phyloP scores from a whole-genome alignment of 2,329 filamentous ascomycete species.

The Pseudopyricularia javanii region DNA sequence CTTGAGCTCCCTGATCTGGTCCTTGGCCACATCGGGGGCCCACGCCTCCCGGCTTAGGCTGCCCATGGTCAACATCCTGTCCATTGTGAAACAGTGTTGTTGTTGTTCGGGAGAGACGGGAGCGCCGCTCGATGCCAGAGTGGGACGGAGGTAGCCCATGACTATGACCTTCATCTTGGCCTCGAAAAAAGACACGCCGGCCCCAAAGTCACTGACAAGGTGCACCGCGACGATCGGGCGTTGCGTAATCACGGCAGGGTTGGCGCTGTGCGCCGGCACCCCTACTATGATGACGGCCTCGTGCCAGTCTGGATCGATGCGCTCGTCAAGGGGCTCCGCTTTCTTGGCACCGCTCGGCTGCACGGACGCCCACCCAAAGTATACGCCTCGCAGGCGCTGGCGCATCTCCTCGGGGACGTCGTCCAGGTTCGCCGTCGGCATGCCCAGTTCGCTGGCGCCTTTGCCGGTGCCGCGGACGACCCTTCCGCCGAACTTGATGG shows the following conservation, averaged over 20 bases:
- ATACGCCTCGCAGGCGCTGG: conserved; percentile 45
- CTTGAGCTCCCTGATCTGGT: conserved; percentile 23
- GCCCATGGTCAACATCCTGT: conserved; percentile 17
- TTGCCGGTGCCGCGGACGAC: conserved; percentile 31
- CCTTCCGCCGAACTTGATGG: conserved; percentile 35
- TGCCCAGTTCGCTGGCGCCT: conserved; percentile 20
- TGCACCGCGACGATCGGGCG: conserved; percentile 31
- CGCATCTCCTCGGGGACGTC: conserved; percentile 39
- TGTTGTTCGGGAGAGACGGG: not conserved
- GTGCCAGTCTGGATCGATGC: conserved; percentile 36
- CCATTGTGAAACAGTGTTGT: conserved; percentile 6
- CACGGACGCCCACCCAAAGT: conserved; percentile 50
- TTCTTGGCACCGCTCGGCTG: conserved; percentile 12
- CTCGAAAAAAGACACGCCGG: conserved; percentile 23
- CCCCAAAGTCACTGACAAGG: conserved; percentile 37
- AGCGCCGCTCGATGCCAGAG: conserved; percentile 18
- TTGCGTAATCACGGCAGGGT: conserved; percentile 25
- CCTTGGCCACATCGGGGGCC: conserved; percentile 25
- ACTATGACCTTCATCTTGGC: conserved; percentile 38
- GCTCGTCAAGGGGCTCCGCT: conserved; percentile 18
- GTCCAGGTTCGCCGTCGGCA: conserved; percentile 41
- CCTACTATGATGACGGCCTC: conserved; percentile 46
- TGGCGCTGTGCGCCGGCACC: conserved; percentile 30
- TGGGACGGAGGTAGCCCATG: conserved; percentile 40
- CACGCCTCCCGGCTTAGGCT: conserved; percentile 34